Base-by-base conservation (phyloP, 2,329 filamentous ascomycete genomes). In the Fusarium chlamydosporum region DNA sequence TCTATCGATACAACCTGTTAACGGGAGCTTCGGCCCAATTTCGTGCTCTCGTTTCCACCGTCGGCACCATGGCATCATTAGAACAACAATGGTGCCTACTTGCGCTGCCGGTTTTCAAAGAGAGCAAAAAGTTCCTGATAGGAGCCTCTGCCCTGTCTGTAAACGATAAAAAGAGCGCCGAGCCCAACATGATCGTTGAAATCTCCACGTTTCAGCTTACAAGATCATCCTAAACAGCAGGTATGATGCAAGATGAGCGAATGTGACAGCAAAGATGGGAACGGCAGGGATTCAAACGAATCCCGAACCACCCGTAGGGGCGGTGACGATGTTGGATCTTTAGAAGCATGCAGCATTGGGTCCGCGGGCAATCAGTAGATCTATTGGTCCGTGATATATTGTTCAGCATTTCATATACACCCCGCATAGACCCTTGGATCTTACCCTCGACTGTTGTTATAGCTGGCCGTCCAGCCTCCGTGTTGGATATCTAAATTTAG, bases 201-300 rank as follows among this genome's bases (percentile, higher is more conserved):
- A 38, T 34, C 38, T 34, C 26, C 29, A 33, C 35, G 35, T 42
- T 29, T 47, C 35, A 33, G 31, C 40, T 47, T 46, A 23, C 23
- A 46, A 37, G 33, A 16, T 43, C 59, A 23, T 9, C 38, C 35
- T 16, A 27, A 50, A n/a, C 4, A 34, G 23, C 35, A 56, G 45
- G 56, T 46, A 33, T 11, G 35, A 68, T 51, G 56, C 67, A 59
- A 64, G 56, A 70, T 70, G 68, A 56, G 45, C 43, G 42, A 55
- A 62, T 62, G 35, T 38, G 33, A 33, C 52, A 55, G 13, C 37
- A 18, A 60, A 26, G 42, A 38, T 47, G 53, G n/a, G 35, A 20
- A 31, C 27, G 56, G 34, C 42, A 59, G 51, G 66, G 58, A 59
- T 58, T 70, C 57, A 54, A 57, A 58, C 58, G 58, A 37, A 43